These are phyloP conservation scores for Diaporthe ampelina DNA, from an alignment of 2,329 filamentous ascomycete genomes.

Conservation along the genomic window DNA sequence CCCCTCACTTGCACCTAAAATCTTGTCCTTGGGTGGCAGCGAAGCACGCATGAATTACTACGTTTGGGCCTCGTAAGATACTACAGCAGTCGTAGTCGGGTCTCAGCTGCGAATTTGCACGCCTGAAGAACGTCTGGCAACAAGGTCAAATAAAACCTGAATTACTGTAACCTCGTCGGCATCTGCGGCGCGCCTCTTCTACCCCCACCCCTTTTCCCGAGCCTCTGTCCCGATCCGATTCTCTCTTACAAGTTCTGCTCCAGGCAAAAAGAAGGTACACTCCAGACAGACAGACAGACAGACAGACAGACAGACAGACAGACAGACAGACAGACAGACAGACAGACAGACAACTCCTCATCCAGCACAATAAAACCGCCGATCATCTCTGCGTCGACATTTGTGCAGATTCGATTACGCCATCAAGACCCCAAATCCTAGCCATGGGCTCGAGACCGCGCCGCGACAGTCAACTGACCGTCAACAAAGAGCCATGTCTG, in stretches of 20 bases:
- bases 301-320: no score
- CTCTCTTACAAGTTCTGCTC: not conserved
- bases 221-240: not conserved
- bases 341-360: not conserved
- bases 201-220: not conserved
- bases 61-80: not conserved
- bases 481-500: not conserved
- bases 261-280: not conserved
- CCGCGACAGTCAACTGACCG: not conserved
- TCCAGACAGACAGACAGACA: not conserved
- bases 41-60: not conserved
- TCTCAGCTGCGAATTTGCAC: not conserved
- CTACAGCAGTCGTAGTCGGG: not conserved
- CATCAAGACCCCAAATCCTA: not conserved
- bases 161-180: not conserved
- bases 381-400: not conserved
- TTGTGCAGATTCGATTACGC: not conserved
- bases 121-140: not conserved
- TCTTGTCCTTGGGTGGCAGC: not conserved
- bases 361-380: slow-evolving; percentile 1
- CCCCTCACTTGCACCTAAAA: not conserved
- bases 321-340: no score
- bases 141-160: not conserved
- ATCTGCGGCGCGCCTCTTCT: no score
- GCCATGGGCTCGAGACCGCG: not conserved